Conservation (phyloP, 2,329 filamentous ascomycete species). For the Fusarium agapanthi region DNA sequence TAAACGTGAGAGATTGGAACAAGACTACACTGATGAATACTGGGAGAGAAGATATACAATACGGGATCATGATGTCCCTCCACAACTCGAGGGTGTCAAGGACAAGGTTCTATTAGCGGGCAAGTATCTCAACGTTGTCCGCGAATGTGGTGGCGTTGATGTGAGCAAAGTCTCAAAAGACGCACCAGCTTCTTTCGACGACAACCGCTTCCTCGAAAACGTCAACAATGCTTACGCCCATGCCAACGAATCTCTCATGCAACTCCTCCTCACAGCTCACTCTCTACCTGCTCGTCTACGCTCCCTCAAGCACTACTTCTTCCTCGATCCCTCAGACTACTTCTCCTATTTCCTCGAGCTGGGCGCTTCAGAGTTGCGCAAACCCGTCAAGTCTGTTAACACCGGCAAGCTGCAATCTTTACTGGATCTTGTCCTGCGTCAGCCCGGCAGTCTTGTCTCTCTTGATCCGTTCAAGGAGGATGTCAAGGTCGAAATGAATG, state of each 20-base stretch:
- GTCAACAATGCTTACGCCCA: slow-evolving; percentile 95
- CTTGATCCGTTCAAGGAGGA: slow-evolving; percentile 98
- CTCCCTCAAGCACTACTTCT: slow-evolving; percentile 98
- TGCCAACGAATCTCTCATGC: slow-evolving; percentile 92
- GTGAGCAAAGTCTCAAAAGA: slow-evolving; percentile 88
- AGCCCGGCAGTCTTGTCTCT: slow-evolving; percentile 92
- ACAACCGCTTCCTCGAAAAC: slow-evolving; percentile 91
- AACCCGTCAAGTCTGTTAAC: slow-evolving; percentile 88
- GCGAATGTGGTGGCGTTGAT: slow-evolving; percentile 96
- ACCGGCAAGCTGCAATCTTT: slow-evolving; percentile 92
- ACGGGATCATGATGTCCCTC: slow-evolving; percentile 88
- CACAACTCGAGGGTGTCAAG: slow-evolving; percentile 88
- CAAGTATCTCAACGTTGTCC: slow-evolving; percentile 97
- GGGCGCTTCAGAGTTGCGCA: slow-evolving; percentile 86
- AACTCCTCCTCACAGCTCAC: slow-evolving; percentile 90
- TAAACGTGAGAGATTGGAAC: slow-evolving; percentile 85
- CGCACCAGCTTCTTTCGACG: slow-evolving; percentile 92
- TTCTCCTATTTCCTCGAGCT: slow-evolving; percentile 98
- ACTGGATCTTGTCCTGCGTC: slow-evolving; percentile 94
- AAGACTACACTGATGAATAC: slow-evolving; percentile 98
- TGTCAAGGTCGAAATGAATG: slow-evolving; percentile 97
- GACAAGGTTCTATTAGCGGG: slow-evolving; percentile 95
- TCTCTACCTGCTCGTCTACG: slow-evolving; percentile 85
- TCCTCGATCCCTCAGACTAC: slow-evolving; percentile 96
- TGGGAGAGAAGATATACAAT: slow-evolving; percentile 99